These are phyloP conservation scores for Cicer yamashitae DNA, from an alignment of 306 rosid genomes.

Conservation along the genomic window DNA sequence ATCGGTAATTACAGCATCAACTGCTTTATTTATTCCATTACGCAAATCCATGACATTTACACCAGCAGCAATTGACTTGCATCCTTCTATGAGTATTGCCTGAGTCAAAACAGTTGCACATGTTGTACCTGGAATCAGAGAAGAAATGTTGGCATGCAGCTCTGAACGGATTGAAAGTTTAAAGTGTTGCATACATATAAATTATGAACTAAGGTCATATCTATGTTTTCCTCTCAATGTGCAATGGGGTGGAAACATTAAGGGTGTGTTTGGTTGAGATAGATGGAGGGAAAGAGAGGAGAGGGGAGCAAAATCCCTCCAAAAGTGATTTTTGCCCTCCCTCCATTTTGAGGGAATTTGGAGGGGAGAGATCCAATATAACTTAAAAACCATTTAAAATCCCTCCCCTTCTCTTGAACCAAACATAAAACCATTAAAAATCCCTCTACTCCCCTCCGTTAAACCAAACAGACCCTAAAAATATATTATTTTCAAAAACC, in stretches of 20 bases:
- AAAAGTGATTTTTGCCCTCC: no score
- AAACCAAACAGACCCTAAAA: not conserved
- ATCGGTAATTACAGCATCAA: conserved; percentile 78
- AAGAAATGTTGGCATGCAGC: conserved; percentile 29
- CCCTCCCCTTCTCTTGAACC: no score
- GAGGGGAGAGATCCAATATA: no score
- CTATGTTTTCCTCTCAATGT: conserved; percentile 16
- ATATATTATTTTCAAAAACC: conserved; percentile 29
- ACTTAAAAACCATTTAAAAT: no score
- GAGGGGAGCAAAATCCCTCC: no score
- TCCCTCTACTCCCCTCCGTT: no score
- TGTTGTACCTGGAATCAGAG: conserved; percentile 81
- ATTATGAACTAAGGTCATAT: not conserved
- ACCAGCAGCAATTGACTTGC: conserved; percentile 93
- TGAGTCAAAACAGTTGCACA: conserved; percentile 94
- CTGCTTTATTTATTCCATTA: conserved; percentile 84
- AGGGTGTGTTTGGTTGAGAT: no score
- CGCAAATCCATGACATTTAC: conserved; percentile 93
- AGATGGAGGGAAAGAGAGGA: no score
- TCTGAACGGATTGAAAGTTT: not conserved
- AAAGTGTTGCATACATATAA: not conserved
- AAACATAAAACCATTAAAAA: no score
- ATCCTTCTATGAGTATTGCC: conserved; percentile 91
- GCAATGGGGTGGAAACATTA: conserved; percentile 11
- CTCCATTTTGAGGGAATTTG: no score